These are phyloP conservation scores for Pseudocercospora pini-densiflorae DNA, from an alignment of 2,329 filamentous ascomycete genomes.

Conservation along the genomic window DNA sequence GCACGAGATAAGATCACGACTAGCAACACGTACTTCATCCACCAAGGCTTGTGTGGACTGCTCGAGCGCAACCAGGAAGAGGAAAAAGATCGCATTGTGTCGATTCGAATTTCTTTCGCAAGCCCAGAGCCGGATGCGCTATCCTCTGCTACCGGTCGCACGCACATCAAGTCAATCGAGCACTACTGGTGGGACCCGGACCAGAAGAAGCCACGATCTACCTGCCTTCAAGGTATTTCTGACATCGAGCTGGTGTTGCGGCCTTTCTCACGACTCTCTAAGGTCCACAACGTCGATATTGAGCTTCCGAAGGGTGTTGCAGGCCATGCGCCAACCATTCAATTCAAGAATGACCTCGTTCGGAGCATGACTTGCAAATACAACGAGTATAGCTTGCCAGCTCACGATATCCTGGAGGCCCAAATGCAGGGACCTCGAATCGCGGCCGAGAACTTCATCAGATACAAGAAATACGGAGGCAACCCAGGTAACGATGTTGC, in stretches of 20 bases:
- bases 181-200: constrained; percentile 34
- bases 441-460: not conserved
- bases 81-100: constrained; percentile 29
- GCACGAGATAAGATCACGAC: constrained; percentile 25
- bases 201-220: constrained; percentile 26
- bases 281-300: constrained; percentile 32
- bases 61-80: constrained; percentile 26
- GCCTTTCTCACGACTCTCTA: constrained; percentile 30
- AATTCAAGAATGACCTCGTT: constrained; percentile 29
- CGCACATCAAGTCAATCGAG: constrained; percentile 21
- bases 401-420: not conserved
- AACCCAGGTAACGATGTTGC: not conserved
- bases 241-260: constrained; percentile 37
- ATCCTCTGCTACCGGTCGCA: not conserved
- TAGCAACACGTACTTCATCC: constrained; percentile 39
- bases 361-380: constrained; percentile 24
- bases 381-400: not conserved
- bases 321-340: constrained; percentile 18
- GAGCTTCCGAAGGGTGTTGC: constrained; percentile 28
- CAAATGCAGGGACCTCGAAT: not conserved
- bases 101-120: constrained; percentile 33
- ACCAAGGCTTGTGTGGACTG: constrained; percentile 32
- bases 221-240: constrained; percentile 31
- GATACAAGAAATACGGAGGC: not conserved
- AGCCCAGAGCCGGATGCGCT: not conserved